These are phyloP conservation scores for Plasmodium vivax DNA, from an alignment of 169 alveolate genomes.

Conservation along the genomic window DNA sequence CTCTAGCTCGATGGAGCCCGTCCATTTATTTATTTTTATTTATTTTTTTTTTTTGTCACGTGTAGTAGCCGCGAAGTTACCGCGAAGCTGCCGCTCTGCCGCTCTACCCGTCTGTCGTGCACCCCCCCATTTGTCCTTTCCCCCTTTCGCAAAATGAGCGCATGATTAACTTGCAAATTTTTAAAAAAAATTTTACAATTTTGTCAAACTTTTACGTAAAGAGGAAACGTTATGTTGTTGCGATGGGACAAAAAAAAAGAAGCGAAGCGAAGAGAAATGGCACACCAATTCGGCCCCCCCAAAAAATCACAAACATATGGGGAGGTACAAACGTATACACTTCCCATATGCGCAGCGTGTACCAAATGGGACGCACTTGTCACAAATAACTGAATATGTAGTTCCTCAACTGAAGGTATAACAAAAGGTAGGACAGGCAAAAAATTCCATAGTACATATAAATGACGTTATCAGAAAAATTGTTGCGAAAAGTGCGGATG, in stretches of 20 bases:
- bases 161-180: background rate
- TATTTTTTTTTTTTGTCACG: background rate
- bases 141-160: background rate
- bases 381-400: constrained; percentile 49
- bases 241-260: background rate
- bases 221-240: background rate
- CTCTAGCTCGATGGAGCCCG: background rate
- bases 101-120: background rate
- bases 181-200: background rate
- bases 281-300: background rate
- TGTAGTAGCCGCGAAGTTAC: background rate
- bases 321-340: background rate
- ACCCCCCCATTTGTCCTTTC: background rate
- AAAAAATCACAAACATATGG: background rate
- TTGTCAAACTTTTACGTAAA: background rate
- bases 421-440: constrained; percentile 28
- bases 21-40: background rate
- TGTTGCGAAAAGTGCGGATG: constrained; percentile 11
- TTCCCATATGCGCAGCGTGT: background rate
- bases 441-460: constrained; percentile 21
- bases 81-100: background rate
- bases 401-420: constrained; percentile 6
- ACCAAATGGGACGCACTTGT: background rate
- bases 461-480: constrained; percentile 32
- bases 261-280: background rate